Conservation (phyloP, 2,329 filamentous ascomycete species). For the Neofusicoccum umdonicola region DNA sequence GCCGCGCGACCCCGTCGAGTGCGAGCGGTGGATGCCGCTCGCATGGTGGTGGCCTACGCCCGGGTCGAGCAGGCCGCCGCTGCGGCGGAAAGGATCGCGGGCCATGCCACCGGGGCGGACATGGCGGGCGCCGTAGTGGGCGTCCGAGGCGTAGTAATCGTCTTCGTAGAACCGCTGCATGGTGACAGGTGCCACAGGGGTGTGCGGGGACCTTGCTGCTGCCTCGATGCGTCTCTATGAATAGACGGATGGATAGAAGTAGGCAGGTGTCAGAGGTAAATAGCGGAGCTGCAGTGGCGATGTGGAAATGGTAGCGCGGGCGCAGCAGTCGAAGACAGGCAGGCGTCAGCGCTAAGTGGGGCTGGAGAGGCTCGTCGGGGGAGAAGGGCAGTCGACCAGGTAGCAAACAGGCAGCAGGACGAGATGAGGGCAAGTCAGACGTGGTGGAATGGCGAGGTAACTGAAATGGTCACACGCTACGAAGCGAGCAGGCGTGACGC, state of each 20-base stretch:
- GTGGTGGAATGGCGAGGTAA: slow-evolving; percentile 11
- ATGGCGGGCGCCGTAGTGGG: neutral
- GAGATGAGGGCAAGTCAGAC: neutral
- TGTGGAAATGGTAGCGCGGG: neutral
- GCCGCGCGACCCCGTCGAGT: slow-evolving; percentile 44
- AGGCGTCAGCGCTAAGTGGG: slow-evolving; percentile 7
- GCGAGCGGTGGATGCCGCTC: slow-evolving; percentile 42
- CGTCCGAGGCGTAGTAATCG: slow-evolving; percentile 2
- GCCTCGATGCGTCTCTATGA: neutral
- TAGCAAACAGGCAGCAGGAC: slow-evolving; percentile 12
- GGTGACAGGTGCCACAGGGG: neutral
- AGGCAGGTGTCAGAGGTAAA: neutral
- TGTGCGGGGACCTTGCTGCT: neutral
- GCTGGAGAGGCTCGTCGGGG: neutral
- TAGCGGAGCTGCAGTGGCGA: neutral
- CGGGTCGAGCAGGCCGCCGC: slow-evolving; percentile 29
- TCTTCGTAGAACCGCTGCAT: neutral
- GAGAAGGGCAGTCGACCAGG: neutral
- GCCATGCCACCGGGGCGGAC: neutral
- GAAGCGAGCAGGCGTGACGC: slow-evolving; percentile 12
- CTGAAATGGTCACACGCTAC: slow-evolving; percentile 9
- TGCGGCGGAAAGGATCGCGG: slow-evolving; percentile 22
- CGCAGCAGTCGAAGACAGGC: neutral
- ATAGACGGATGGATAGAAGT: neutral
- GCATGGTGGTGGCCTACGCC: slow-evolving; percentile 22